Evolutionary conservation across 805 yeast genomes (phyloP), one percentile per base, ranked within the genome.

Genomic region (Wickerhamiella slavikovae): DNA sequence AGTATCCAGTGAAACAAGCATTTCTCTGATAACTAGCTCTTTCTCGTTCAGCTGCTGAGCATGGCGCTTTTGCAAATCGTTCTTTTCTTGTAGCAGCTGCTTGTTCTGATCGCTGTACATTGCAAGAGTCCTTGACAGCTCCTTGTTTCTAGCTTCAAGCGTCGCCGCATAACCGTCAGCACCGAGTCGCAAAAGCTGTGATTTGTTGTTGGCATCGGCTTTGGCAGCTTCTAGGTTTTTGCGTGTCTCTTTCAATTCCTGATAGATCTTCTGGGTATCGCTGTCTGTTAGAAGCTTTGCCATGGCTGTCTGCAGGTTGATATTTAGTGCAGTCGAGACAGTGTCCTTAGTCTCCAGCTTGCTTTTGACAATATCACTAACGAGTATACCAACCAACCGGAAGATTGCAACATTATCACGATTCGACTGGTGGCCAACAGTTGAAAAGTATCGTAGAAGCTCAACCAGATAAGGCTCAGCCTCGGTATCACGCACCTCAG

Each of bases 201-300:
- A 64, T 56, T 79, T 58, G 20, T 66, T 69, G 45, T 66, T 68
- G 34, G 69, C 50, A 42, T 72, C 80, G 2, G 68, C 67, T 13
- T 53, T 49, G 11, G 71, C 69, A 35, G 60, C 62, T 35, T 68
- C 73, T 2, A 71, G 64, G 24, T 55, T 57, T 33, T 57, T 57
- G 4, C 61, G 56, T 24, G 71, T 61, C 26, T 60, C 66, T 41
- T 62, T 61, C 22, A 71, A 59, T 31, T 66, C 80, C 31, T 44
- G 46, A 31, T 57, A 62, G 36, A 93, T 91, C 35, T 75, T 62
- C 30, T 70, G 60, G 9, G 92, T 92, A 52, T 73, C 71, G 31
- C 79, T 92, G 47, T 85, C 94, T 0, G 93, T 77, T 39, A 71
- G 71, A 44, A 83, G 59, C 17, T 76, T 63, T 25, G 79, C 71